Conservation (phyloP, 1,284 basidiomycete genomes). For the Trichosporon faecale region DNA sequence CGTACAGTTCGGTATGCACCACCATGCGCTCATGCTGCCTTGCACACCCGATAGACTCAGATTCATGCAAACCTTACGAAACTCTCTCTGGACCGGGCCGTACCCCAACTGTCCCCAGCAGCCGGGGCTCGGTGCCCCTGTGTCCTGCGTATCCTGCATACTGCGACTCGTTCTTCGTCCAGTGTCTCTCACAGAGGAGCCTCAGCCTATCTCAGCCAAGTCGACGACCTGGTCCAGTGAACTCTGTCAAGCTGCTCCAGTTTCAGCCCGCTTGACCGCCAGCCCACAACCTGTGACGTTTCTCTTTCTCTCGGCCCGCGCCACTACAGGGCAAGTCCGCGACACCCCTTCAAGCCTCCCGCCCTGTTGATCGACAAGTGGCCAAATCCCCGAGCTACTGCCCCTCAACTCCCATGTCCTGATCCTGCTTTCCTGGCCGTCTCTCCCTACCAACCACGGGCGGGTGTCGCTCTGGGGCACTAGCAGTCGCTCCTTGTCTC, state of each 20-base stretch:
- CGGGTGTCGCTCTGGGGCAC: not conserved
- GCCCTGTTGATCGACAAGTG: slow-evolving; percentile 7
- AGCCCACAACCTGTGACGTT: not conserved
- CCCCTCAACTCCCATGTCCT: not conserved
- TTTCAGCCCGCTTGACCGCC: no score
- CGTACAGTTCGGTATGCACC: not conserved
- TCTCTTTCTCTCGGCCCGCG: slow-evolving; percentile 3
- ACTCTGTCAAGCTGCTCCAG: no score
- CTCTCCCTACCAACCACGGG: not conserved
- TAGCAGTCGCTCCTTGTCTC: not conserved
- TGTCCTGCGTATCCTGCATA: not conserved
- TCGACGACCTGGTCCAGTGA: not conserved
- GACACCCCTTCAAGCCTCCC: slow-evolving; percentile 11
- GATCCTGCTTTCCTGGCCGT: not conserved
- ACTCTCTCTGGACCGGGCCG: not conserved
- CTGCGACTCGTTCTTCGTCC: not conserved
- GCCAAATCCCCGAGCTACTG: slow-evolving; percentile 9
- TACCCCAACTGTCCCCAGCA: no score
- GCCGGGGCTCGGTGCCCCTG: no score
- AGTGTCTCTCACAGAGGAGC: not conserved
- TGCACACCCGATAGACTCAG: not conserved
- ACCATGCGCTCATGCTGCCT: not conserved
- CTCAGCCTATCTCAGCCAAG: not conserved
- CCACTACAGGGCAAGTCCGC: slow-evolving; percentile 1
- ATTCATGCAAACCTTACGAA: not conserved